Base-by-base conservation (phyloP, 2,329 filamentous ascomycete genomes). In the Chaetomium sp. region DNA sequence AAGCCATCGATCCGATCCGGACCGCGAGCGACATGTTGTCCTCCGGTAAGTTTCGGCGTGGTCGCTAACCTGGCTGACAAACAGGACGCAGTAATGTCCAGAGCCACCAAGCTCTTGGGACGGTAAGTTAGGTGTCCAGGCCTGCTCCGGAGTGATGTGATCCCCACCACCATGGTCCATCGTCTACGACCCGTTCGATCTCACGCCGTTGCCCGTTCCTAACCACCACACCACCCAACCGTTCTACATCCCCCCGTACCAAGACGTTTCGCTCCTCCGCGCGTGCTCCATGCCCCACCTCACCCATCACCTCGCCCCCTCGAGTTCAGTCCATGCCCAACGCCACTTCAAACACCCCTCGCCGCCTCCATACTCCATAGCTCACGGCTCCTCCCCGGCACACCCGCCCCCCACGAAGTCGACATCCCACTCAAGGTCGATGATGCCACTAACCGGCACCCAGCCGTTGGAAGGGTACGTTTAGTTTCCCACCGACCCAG, bases 41-140 rank as follows among this genome's bases (percentile, higher is more conserved):
- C 53, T 64, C 63, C 63, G 63, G 63, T 61, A 61, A 64, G 63
- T 57, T 64, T 64, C 57, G 57, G 63, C 53, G 63, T 60, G 63
- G 63, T 64, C 50, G 63, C 63, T 64, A 60, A 64, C 63, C 57
- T 23, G 19, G 31, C 51, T 60, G 57, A 61, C 42, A 61, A 12
- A 8, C 31, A 57, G 53, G 45, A 45, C 13, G 31, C 57, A 60
- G 62, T 38, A 29, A 5, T 29, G 23, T 9, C 23, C 9, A n/a
- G 7, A 16, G 27, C 31, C 10, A 12, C 42, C 5, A 7, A 6
- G 10, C 19, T 42, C 21, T 31, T 23, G 49, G n/a, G 25, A 63
- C 56, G 62, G 56, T 59, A 59, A 38, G 62, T 47, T 35, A 38
- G 62, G 33, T 35, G 45, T 35, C 23, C 60, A 53, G 47, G 31